These are phyloP conservation scores for Trichocladium antarcticum DNA, from an alignment of 495 filamentous ascomycete genomes.

Conservation along the genomic window DNA sequence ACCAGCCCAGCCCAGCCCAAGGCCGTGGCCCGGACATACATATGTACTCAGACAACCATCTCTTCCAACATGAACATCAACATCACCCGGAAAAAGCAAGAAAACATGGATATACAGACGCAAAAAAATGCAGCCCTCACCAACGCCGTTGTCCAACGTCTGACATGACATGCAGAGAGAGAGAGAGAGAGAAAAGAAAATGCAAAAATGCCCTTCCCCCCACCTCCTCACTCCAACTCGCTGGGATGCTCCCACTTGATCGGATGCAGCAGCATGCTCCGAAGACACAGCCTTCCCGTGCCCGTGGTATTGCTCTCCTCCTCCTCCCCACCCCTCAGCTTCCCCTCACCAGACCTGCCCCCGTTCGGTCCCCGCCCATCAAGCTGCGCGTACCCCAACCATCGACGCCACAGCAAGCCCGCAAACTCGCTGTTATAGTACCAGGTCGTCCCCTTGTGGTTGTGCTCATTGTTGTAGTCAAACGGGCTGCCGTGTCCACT, in stretches of 20 bases:
- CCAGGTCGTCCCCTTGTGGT: constrained; percentile 82
- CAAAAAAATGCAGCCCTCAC: neutral
- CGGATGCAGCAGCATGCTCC: constrained; percentile 82
- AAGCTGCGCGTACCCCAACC: constrained; percentile 69
- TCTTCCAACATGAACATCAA: neutral
- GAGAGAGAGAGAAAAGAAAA: neutral
- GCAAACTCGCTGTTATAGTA: constrained; percentile 88
- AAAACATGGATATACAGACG: neutral
- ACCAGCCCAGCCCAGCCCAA: neutral
- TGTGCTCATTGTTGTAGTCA: constrained; percentile 75
- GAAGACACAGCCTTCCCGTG: constrained; percentile 78
- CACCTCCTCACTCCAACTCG: constrained; percentile 22
- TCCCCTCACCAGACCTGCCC: constrained; percentile 47
- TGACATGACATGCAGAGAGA: neutral
- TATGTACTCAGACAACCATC: neutral
- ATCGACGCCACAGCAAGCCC: constrained; percentile 71
- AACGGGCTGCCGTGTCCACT: constrained; percentile 58
- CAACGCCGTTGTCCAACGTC: too few relatives aligned
- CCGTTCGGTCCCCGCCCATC: constrained; percentile 54
- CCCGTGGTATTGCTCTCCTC: constrained; percentile 44
- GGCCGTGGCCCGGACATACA: neutral
- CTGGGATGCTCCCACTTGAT: constrained; percentile 55
- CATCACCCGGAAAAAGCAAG: neutral
- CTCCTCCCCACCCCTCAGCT: constrained; percentile 53
- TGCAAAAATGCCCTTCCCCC: too few relatives aligned